Evolutionary conservation across 805 yeast genomes (phyloP).

Genomic region (Candida peoriensis): DNA sequence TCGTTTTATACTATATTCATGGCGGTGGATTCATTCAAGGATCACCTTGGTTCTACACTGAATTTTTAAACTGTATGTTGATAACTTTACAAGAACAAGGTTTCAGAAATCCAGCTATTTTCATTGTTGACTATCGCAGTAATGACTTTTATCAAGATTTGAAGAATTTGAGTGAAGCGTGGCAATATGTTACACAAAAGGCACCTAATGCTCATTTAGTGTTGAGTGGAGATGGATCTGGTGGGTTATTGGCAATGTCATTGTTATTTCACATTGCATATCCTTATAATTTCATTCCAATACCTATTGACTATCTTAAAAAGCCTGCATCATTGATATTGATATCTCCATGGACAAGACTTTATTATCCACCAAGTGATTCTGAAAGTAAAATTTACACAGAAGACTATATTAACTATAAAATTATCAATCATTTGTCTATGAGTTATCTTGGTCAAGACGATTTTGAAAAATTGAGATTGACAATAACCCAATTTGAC

Average conservation of each 20-base stretch:
- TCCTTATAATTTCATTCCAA: constrained; percentile 22
- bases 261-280: constrained; percentile 32
- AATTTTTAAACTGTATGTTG: constrained; percentile 37
- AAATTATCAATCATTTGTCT: not conserved
- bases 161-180: constrained; percentile 23
- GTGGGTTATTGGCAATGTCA: constrained; percentile 38
- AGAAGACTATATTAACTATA: constrained; percentile 2
- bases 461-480: not conserved
- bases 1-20: constrained; percentile 40
- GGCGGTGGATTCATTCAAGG: constrained; percentile 34
- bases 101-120: constrained; percentile 41
- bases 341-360: constrained; percentile 27
- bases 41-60: constrained; percentile 38
- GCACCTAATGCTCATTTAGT: constrained; percentile 27
- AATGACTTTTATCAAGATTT: constrained; percentile 25
- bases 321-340: constrained; percentile 30
- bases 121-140: constrained; percentile 29
- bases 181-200: constrained; percentile 24
- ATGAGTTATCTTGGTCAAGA: constrained; percentile 1
- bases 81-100: constrained; percentile 42
- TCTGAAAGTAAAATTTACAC: constrained; percentile 8
- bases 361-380: constrained; percentile 1
- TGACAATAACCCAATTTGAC: not conserved
- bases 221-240: constrained; percentile 43
- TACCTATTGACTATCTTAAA: not conserved